Conservation (phyloP, 148 eudicot species). For the Diospyros kaki region DNA sequence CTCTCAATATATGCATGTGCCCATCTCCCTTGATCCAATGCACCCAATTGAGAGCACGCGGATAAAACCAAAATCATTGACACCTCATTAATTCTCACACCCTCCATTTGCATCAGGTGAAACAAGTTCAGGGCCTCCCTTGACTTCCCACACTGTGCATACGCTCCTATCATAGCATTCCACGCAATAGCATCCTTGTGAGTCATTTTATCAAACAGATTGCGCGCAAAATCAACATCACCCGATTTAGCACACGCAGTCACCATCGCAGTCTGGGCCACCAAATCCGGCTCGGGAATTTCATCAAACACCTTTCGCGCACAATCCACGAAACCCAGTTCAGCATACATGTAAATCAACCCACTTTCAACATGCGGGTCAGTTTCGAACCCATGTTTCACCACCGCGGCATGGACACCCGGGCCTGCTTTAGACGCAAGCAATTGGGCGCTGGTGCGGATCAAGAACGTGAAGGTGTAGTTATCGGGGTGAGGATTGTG, state of each 20-base stretch:
- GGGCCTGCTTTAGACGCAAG: neutral
- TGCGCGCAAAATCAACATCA: neutral
- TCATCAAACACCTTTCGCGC: neutral
- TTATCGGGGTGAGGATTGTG: conserved; percentile 15
- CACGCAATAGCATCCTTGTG: neutral
- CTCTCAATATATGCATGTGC: no score
- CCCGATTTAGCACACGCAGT: neutral
- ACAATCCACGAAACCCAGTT: neutral
- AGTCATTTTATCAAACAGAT: neutral
- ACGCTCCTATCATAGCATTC: neutral
- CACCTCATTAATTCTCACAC: no score
- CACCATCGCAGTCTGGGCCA: neutral
- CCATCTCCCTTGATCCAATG: no score
- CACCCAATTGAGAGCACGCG: no score
- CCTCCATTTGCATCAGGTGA: neutral
- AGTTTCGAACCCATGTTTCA: conserved; percentile 15
- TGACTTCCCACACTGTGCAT: neutral
- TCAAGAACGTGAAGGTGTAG: conserved; percentile 22
- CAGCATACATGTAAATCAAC: conserved; percentile 1
- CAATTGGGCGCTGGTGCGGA: conserved; percentile 13
- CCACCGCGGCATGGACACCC: conserved; percentile 1
- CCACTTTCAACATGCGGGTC: conserved; percentile 23
- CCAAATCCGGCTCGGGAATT: neutral
- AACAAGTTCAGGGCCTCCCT: neutral
- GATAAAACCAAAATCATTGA: no score